Base-by-base conservation (phyloP, 257 asterid species). In the Primulina huaijiensis region DNA sequence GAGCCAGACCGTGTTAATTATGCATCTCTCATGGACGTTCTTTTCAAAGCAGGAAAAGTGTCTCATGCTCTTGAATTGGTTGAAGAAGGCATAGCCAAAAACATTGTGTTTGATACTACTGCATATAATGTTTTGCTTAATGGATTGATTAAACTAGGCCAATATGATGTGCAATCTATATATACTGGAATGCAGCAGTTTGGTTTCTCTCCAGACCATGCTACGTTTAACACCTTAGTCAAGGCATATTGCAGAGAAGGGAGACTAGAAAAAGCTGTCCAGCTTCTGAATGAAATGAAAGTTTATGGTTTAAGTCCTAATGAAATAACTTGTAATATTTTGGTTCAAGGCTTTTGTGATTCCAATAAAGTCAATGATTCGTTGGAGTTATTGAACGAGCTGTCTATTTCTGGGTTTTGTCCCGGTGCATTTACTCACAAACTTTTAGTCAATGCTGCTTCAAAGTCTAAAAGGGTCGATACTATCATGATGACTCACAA, bases 21-120 rank as follows among this genome's bases (percentile, higher is more conserved):
- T 80, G 90, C 99, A 6, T 81, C 92, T 30, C 72, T 93, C 72
- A 89, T 93, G 90, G 97, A 90, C 77, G 94, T 82, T 31, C 77
- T 90, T 69, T 93, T 93, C 80, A 90, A 93, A 84, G 78, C 89
- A 43, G 96, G 96, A 65, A 84, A 82, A 77, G 86, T 68, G 4
- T 80, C 96, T 0, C 79, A 85, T 72, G 97, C 99, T 71, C 83
- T 93, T 50, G 86, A 79, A 75, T 80, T 87, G 61, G 90, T 84
- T 56, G 80, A 87, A 82, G 95, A 85, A 79, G 83, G 90, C 74
- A 79, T 66, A 60, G 82, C 83, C 40, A 87, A 82, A 77, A 73
- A 79, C 46, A 55, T 81, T 33, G 86, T 85, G 78, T 85, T 93
- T 60, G 99, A 90, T 78, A 86, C 81, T 62, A 75, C 72, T 74